Conservation (phyloP, 768 basidiomycete species). For the Mycena belliarum region DNA sequence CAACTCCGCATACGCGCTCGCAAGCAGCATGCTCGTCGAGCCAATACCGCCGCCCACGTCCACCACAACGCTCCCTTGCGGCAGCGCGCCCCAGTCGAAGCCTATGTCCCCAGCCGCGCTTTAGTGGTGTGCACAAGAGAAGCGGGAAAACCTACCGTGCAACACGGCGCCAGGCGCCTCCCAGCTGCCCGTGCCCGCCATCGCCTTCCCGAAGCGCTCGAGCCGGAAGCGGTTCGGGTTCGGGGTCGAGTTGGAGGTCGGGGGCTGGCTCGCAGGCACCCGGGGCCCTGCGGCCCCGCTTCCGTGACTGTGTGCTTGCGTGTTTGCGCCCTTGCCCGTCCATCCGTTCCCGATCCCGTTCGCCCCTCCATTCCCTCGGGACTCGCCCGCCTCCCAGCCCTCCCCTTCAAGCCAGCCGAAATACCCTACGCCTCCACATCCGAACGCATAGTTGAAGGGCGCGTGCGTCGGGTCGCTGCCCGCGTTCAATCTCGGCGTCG, state of each 20-base stretch:
- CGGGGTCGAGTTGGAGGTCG: neutral
- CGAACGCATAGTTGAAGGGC: conserved; percentile 76
- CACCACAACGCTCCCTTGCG: conserved; percentile 46
- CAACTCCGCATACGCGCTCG: conserved; percentile 29
- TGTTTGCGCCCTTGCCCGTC: neutral
- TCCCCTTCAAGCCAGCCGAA: conserved; percentile 78
- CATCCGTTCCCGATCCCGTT: neutral
- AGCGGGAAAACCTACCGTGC: conserved; percentile 39
- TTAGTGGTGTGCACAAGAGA: too few species aligned
- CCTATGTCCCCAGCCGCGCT: conserved; percentile 28
- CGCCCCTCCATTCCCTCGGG: neutral
- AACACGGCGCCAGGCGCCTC: conserved; percentile 63
- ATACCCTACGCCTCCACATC: conserved; percentile 46
- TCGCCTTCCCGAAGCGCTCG: conserved; percentile 72
- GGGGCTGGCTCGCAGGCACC: neutral
- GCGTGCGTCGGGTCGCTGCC: conserved; percentile 51
- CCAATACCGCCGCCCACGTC: conserved; percentile 67
- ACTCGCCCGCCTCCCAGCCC: conserved; percentile 20
- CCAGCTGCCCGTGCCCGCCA: conserved; percentile 74
- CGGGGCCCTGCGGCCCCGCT: too few species aligned
- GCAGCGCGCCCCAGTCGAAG: conserved; percentile 52
- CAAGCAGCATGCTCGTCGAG: conserved; percentile 39
- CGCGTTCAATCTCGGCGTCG: neutral
- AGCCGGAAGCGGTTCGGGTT: conserved; percentile 51
- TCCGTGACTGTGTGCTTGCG: neutral